Conservation (phyloP, 192 early-diverging fungal species). For the Rhizophagus sp. region DNA sequence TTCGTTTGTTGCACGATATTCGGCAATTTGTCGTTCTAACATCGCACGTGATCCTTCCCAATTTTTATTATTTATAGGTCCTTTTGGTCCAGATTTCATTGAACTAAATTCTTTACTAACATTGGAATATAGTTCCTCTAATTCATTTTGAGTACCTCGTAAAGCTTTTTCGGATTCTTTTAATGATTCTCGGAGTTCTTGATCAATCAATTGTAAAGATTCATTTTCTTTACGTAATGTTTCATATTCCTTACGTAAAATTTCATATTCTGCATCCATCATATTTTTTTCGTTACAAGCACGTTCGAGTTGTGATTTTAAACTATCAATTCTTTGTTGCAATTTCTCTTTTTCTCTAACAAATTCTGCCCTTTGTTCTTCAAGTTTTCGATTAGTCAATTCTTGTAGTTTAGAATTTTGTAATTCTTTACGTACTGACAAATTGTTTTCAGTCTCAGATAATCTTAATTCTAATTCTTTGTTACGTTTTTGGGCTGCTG, state of each 20-base stretch:
- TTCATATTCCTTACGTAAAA: conserved; percentile 30
- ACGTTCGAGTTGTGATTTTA: conserved; percentile 13
- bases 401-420: conserved; percentile 18
- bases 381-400: conserved; percentile 8
- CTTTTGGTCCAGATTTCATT: neutral
- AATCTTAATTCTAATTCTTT: conserved; percentile 40
- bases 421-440: conserved; percentile 25
- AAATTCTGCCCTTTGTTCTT: conserved; percentile 24
- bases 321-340: conserved; percentile 1
- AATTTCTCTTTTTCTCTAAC: neutral
- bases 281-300: conserved; percentile 17
- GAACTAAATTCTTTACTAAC: neutral
- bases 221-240: conserved; percentile 14
- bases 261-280: conserved; percentile 26
- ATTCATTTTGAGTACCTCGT: neutral
- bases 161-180: conserved; percentile 3
- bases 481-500: conserved; percentile 23
- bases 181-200: conserved; percentile 3
- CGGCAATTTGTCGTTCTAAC: conserved; percentile 17
- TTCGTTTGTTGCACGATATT: conserved; percentile 6
- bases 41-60: conserved; percentile 8
- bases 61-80: neutral
- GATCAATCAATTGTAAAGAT: neutral
- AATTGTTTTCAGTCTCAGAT: conserved; percentile 38
- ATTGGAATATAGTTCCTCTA: conserved; percentile 12